Evolutionary conservation across 2,329 filamentous ascomycete genomes (phyloP).

Genomic region (Huntiella omanensis): DNA sequence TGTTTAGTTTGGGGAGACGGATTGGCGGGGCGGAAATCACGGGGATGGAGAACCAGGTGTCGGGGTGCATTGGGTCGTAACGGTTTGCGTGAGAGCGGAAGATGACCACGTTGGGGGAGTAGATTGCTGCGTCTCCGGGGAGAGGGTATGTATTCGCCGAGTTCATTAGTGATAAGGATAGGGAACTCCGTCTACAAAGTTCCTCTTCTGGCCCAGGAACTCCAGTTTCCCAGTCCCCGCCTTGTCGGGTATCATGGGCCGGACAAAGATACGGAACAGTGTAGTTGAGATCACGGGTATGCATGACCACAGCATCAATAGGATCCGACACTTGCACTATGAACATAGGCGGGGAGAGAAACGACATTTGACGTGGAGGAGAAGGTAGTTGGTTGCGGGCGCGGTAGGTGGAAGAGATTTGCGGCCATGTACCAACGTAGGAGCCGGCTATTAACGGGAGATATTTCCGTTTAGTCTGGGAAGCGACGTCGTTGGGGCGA

Average conservation of each 20-base stretch:
- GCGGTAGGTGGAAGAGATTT: constrained; percentile 39
- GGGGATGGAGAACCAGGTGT: constrained; percentile 38
- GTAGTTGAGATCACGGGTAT: constrained; percentile 25
- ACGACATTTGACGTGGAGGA: background rate
- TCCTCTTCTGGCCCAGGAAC: constrained; percentile 38
- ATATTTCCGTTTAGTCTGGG: constrained; percentile 24
- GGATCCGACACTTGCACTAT: constrained; percentile 38
- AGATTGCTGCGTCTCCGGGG: constrained; percentile 48
- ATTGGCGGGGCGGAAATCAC: constrained; percentile 59
- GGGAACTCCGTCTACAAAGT: constrained; percentile 54
- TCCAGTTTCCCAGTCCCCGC: constrained; percentile 62
- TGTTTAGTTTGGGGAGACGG: constrained; percentile 47
- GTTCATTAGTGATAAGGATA: constrained; percentile 49
- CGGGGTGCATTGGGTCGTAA: constrained; percentile 36
- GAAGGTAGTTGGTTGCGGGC: constrained; percentile 23
- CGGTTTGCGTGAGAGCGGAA: constrained; percentile 51
- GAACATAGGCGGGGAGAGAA: constrained; percentile 17
- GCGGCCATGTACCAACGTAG: constrained; percentile 34
- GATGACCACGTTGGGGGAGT: constrained; percentile 52
- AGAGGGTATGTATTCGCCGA: constrained; percentile 44
- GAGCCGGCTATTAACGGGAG: constrained; percentile 44
- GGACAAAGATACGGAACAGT: constrained; percentile 49
- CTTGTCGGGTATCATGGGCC: constrained; percentile 57
- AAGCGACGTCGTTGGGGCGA: constrained; percentile 7
- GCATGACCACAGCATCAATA: constrained; percentile 40